Conservation (phyloP, 805 yeast genomes). For the Monosporozyma siamensis region DNA sequence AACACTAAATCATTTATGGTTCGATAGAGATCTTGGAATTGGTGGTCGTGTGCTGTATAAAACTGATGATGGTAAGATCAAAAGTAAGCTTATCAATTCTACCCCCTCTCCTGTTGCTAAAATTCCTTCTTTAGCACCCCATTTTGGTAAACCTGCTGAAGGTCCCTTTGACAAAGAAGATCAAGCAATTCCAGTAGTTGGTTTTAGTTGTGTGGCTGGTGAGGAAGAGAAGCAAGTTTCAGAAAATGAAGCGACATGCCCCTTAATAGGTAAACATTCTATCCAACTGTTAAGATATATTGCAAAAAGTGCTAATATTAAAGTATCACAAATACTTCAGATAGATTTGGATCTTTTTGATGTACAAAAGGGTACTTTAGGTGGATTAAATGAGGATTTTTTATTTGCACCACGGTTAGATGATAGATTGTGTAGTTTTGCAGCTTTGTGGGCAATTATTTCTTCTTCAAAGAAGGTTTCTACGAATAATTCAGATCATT, state of each 20-base stretch:
- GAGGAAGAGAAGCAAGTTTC: slow-evolving; percentile 33
- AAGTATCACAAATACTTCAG: slow-evolving; percentile 54
- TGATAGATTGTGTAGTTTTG: slow-evolving; percentile 72
- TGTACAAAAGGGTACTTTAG: slow-evolving; percentile 67
- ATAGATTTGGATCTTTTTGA: slow-evolving; percentile 74
- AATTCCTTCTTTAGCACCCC: slow-evolving; percentile 80
- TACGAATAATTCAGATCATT: slow-evolving; percentile 31
- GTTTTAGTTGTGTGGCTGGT: slow-evolving; percentile 35
- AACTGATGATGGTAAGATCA: slow-evolving; percentile 31
- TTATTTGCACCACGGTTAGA: slow-evolving; percentile 76
- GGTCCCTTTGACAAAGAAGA: slow-evolving; percentile 74
- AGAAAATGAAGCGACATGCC: slow-evolving; percentile 52
- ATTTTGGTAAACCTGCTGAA: slow-evolving; percentile 61
- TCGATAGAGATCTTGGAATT: slow-evolving; percentile 79
- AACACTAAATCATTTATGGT: slow-evolving; percentile 55
- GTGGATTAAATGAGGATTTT: slow-evolving; percentile 72
- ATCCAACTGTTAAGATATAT: slow-evolving; percentile 59
- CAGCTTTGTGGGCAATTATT: slow-evolving; percentile 56
- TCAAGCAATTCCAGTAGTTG: slow-evolving; percentile 70
- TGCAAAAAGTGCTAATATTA: slow-evolving; percentile 49
- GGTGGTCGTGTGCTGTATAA: slow-evolving; percentile 67
- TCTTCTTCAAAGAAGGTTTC: slow-evolving; percentile 37
- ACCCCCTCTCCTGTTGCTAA: slow-evolving; percentile 66
- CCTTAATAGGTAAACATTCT: slow-evolving; percentile 60
- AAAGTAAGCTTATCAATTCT: slow-evolving; percentile 40